Evolutionary conservation across 1,284 basidiomycete genomes (phyloP), one percentile per base, ranked within the genome.

Genomic region (Cryptococcus maquisensis): DNA sequence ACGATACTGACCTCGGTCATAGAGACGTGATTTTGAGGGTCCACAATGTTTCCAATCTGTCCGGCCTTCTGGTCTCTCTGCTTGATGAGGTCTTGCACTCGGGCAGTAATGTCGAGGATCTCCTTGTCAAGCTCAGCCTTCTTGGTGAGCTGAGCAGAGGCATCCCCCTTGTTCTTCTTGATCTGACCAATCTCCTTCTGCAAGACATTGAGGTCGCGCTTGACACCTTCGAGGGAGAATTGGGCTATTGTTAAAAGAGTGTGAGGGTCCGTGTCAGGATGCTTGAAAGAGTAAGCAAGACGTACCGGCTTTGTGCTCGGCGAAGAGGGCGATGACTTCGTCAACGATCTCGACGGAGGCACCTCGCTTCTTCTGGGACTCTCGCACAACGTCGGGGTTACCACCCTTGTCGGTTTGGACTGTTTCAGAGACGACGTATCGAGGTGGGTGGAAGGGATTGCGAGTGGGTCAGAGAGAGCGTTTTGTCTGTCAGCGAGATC

Each of bases 141-240:
- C 72, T 97, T 90, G 60, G 83, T 84, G 47, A 96, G 76, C 15
- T 96, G 79, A 61, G 89, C 90, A 59, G 92, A 86, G 18, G 94
- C 92, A 59, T 85, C 81, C 75, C 97, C 85, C 78, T 98, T 98
- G 26, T 87, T 88, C 84, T 95, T 97, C 78, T 91, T 96, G 83
- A 94, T 96, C 3, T 84, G 81, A 4, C 85, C 87, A 71, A 98
- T 97, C 75, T 95, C 85, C 75, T 97, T 97, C 78, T 98, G 93
- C 9, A 93, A 81, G 12, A 84, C 83, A 69, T 98, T 98, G 55
- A 90, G 84, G 65, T 91, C 83, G 72, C 93, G 90, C 69, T 86
- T 83, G 47, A 88, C 77, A 26, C 80, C 81, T 69, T 90, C 90
- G 40, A 84, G 81, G 57, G 95, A 88, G 71, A 85, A 97, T 69